Base-by-base conservation (phyloP, 2,329 filamentous ascomycete genomes). In the Aspergillus melleus region DNA sequence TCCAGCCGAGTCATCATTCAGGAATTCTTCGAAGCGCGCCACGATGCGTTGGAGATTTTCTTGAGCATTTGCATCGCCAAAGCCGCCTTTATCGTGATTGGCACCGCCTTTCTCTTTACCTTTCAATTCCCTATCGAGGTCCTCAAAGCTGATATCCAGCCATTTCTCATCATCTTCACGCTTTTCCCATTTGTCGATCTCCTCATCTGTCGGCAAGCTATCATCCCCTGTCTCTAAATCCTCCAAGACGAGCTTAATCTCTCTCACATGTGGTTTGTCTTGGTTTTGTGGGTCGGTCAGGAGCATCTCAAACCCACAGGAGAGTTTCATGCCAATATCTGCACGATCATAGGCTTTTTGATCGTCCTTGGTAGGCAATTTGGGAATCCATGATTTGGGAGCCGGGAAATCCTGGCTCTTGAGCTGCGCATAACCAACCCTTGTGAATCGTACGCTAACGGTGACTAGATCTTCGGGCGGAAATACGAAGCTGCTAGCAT, bases 301-400 rank as follows among this genome's bases (percentile, higher is more conserved):
- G 52, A 98, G 82, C 84, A 98, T 95, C 76, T 99, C 94, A 69
- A 96, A 92, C 0, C 94, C 95, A 66, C 89, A 92, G 0, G 91
- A 85, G 10, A 98, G 77, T 72, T 98, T 98, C 88, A 97, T 94
- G 11, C 93, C 93, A 46, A 90, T 79, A 58, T 94, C 89, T 1
- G 81, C 77, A 52, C 80, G 63, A 78, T 68, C 54, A 77, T 73
- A 64, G 61, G 63, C 62, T 72, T 78, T 86, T 80, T 87, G 42
- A 67, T 78, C 26, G 4, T 72, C 70, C 36, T 64, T 72, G 20
- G 69, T 47, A 4, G 75, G 80, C 5, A 83, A 66, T 9, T 79
- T 79, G 2, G 72, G 75, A 4, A 76, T 74, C 80, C 84, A 88
- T 4, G 81, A 79, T 2, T 87, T 87, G 0, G 90, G 83, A 0